phyloP scores from a whole-genome alignment of 2,329 filamentous ascomycete species.

The Trichoderma cornu-damae region DNA sequence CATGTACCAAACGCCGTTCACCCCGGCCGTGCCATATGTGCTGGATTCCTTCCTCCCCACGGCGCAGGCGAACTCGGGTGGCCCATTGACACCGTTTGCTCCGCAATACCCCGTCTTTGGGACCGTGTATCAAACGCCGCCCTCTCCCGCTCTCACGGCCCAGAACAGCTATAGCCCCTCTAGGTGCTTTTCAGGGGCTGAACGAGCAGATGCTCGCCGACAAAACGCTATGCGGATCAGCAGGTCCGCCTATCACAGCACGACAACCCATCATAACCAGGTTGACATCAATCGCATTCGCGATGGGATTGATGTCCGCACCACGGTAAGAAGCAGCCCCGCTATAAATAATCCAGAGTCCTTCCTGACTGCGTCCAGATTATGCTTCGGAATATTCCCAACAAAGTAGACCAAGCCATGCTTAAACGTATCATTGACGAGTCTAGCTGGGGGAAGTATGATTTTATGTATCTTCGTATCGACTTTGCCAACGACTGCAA shows the following conservation, averaged over 20 bases:
- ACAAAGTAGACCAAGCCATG: conserved; percentile 73
- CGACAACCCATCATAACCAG: conserved; percentile 53
- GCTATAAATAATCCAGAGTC: too few relatives aligned
- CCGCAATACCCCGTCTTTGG: conserved; percentile 31
- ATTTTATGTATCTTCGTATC: conserved; percentile 93
- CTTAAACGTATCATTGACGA: conserved; percentile 76
- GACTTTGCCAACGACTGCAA: conserved; percentile 82
- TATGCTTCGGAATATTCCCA: conserved; percentile 93
- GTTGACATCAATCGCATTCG: conserved; percentile 58
- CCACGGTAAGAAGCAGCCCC: conserved; percentile 57
- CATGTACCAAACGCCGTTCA: conserved; percentile 30
- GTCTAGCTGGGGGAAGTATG: conserved; percentile 75
- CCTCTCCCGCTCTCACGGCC: conserved; percentile 33
- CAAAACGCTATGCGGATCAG: conserved; percentile 45
- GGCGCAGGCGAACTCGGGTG: conserved; percentile 18
- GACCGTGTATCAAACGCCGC: conserved; percentile 30
- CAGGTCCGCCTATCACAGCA: conserved; percentile 44
- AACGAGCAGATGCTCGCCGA: conserved; percentile 40
- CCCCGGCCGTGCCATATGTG: conserved; percentile 28
- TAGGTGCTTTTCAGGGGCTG: conserved; percentile 32
- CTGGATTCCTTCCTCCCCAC: conserved; percentile 26
- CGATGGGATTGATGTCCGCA: conserved; percentile 66
- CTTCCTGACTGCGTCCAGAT: conserved; percentile 51
- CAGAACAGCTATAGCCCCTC: conserved; percentile 40
- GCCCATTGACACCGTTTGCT: conserved; percentile 29